A percentile compares a stretch with the other conserved stretches of the same genome.
These are phyloP conservation scores for Tinospora cordifolia DNA, from an alignment of 164 flowering plant species.

Conservation along the genomic window DNA sequence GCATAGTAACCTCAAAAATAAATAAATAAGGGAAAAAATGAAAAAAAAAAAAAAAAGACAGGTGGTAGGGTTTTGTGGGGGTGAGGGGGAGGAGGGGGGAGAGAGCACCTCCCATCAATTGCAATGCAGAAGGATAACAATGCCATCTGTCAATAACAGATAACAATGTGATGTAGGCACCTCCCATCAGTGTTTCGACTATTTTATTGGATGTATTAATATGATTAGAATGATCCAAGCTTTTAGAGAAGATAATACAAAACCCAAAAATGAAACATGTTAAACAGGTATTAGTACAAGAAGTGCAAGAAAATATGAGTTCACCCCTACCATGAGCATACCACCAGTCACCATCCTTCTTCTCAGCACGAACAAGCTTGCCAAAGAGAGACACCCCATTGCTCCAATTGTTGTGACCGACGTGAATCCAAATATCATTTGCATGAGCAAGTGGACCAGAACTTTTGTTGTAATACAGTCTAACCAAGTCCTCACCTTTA, in stretches of 20 bases:
- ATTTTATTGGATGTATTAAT: not conserved
- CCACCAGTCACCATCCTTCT: slow-evolving; percentile 82
- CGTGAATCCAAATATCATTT: slow-evolving; percentile 82
- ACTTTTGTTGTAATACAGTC: slow-evolving; percentile 63
- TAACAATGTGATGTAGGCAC: no score
- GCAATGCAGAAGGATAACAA: no score
- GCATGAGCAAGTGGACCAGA: slow-evolving; percentile 75
- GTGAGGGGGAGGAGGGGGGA: no score
- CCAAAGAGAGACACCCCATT: slow-evolving; percentile 60
- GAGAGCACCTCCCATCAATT: no score
- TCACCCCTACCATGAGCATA: slow-evolving; percentile 63
- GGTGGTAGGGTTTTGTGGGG: no score
- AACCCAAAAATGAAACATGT: not conserved
- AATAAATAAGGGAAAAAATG: no score
- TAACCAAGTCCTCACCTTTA: slow-evolving; percentile 53
- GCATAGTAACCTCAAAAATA: no score
- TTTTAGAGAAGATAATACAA: not conserved
- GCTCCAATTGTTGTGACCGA: slow-evolving; percentile 75
- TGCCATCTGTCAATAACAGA: no score
- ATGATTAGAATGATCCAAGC: not conserved
- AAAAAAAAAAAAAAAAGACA: no score
- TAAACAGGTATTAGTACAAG: no score
- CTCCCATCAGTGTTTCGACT: no score
- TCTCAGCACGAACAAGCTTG: slow-evolving; percentile 45
- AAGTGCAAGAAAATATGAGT: not conserved